phyloP scores from a whole-genome alignment of 176 grass and related monocot genomes.

The Avena eriantha region DNA sequence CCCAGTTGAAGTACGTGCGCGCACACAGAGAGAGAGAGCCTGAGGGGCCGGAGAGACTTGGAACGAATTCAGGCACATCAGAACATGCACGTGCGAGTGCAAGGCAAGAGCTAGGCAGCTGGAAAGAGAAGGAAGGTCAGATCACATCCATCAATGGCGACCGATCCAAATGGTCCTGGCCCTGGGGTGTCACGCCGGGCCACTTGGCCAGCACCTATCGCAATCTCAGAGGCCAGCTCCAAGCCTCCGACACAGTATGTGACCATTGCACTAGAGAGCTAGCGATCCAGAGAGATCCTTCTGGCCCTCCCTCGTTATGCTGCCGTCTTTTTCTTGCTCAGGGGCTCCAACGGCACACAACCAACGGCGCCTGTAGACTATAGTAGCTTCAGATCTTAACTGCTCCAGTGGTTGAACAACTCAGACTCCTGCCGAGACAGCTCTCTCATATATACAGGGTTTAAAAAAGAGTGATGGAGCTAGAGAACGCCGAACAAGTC shows the following conservation, averaged over 20 bases:
- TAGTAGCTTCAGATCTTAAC: not conserved
- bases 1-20: too few species aligned
- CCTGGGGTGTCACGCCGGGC: not conserved
- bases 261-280: slow-evolving; percentile 4
- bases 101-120: slow-evolving; percentile 16
- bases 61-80: slow-evolving; percentile 15
- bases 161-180: not conserved
- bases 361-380: slow-evolving; percentile 14
- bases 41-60: not conserved
- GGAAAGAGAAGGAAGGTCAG: slow-evolving; percentile 23
- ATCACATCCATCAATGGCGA: slow-evolving; percentile 13
- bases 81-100: slow-evolving; percentile 2
- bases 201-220: slow-evolving; percentile 8
- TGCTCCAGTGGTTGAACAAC: slow-evolving; percentile 24
- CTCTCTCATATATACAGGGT: not conserved
- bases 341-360: not conserved
- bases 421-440: not conserved
- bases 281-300: slow-evolving; percentile 40
- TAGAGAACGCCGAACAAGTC: not conserved
- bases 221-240: slow-evolving; percentile 1
- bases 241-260: not conserved
- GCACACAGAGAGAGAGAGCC: too few species aligned
- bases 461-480: not conserved
- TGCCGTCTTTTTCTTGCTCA: not conserved
- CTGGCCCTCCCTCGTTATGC: not conserved